Conservation (phyloP, 2,329 filamentous ascomycete species). For the Clonostachys byssicola region DNA sequence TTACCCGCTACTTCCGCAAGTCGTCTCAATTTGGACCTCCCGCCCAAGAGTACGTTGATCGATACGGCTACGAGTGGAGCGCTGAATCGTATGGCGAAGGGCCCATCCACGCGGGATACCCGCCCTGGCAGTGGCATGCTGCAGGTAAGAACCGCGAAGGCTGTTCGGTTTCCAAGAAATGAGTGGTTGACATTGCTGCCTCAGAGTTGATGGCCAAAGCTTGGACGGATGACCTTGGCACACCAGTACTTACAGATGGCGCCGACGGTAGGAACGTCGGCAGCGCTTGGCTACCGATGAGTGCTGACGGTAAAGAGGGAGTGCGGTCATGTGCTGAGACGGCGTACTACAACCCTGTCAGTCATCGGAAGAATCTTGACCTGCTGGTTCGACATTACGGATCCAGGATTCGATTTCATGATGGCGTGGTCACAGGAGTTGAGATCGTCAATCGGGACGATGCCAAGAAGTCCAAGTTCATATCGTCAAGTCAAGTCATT, state of each 20-base stretch:
- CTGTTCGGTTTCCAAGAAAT: too few relatives aligned
- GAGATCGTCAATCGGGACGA: conserved; percentile 5
- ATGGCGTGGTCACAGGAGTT: conserved; percentile 28
- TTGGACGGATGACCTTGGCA: conserved; percentile 9
- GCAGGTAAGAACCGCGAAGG: conserved; percentile 4
- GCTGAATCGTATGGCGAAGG: conserved; percentile 13
- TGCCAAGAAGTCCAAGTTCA: conserved; percentile 2
- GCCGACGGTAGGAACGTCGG: conserved; percentile 14
- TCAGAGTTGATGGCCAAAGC: conserved; percentile 5
- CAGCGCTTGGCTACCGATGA: conserved; percentile 12
- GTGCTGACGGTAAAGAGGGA: conserved; percentile 9
- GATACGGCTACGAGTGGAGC: conserved; percentile 12
- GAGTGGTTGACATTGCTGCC: neutral
- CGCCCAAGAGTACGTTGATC: conserved; percentile 7
- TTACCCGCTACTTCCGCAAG: conserved; percentile 15
- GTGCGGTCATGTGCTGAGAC: conserved; percentile 12
- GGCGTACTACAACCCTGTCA: conserved; percentile 10
- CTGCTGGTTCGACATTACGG: conserved; percentile 12
- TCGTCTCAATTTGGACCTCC: conserved; percentile 11
- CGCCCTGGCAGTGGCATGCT: conserved; percentile 15
- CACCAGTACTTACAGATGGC: conserved; percentile 8
- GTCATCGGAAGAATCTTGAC: conserved; percentile 9
- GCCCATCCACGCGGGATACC: conserved; percentile 12
- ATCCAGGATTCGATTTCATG: conserved; percentile 11
- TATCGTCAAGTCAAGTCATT: conserved; percentile 18